Percentiles rank a stretch among this genome's conserved stretches.
These are phyloP conservation scores for Verticillium dahliae DNA, from an alignment of 2,329 filamentous ascomycete species.

Conservation along the genomic window DNA sequence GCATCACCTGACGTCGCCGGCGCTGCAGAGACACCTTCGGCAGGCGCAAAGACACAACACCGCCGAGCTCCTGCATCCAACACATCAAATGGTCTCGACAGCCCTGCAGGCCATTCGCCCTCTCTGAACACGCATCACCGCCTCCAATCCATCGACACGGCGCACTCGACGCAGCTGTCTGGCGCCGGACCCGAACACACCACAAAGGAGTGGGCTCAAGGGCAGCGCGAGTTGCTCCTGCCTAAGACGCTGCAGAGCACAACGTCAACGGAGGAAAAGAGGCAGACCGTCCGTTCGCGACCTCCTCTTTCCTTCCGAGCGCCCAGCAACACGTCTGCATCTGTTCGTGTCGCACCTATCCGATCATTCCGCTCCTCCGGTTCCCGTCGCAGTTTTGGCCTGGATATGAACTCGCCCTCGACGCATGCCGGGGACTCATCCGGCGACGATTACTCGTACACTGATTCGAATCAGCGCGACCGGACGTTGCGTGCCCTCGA, in stretches of 20 bases:
- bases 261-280: constrained; percentile 42
- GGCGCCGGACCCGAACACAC: constrained; percentile 21
- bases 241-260: constrained; percentile 32
- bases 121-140: constrained; percentile 23
- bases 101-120: constrained; percentile 19
- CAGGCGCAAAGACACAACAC: constrained; percentile 22
- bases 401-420: constrained; percentile 44
- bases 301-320: constrained; percentile 45
- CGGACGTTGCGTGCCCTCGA: constrained; percentile 45
- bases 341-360: constrained; percentile 44
- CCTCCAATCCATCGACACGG: constrained; percentile 22
- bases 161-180: constrained; percentile 12
- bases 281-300: constrained; percentile 28
- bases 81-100: constrained; percentile 26
- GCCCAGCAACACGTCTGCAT: constrained; percentile 22
- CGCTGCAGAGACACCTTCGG: constrained; percentile 13
- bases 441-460: constrained; percentile 27
- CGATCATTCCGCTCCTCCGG: constrained; percentile 50
- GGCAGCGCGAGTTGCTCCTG: constrained; percentile 40
- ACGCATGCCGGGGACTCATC: constrained; percentile 33
- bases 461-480: constrained; percentile 39
- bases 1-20: neutral
- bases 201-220: constrained; percentile 28
- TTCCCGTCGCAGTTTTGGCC: constrained; percentile 45
- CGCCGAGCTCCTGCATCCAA: constrained; percentile 32